Base-by-base conservation (phyloP, 306 rosid species). In the Casuarina glauca region DNA sequence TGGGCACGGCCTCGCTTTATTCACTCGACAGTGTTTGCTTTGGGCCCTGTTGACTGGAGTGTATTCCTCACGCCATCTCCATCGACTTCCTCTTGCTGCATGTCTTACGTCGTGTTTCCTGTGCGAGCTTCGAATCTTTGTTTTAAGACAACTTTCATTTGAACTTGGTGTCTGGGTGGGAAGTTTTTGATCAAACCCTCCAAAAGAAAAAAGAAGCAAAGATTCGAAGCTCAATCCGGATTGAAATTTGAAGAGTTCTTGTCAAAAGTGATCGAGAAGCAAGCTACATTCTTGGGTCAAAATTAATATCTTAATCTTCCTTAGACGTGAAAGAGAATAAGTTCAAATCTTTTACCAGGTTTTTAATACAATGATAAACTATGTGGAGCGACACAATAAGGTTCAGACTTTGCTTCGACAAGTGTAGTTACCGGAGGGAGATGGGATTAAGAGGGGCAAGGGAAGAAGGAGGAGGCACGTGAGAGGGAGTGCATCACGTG, bases 21-120 rank as follows among this genome's bases (percentile, higher is more conserved):
- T 89, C 89, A 80, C 80, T 79, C 80, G 86, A 76, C 80, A 79
- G 8, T 76, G 32, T 46, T 70, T 78, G 63, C 79, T 72, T 86
- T 48, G 74, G 83, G 55, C 79, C 73, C 82, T 73, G 43, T 76
- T 69, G 49, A 63, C 74, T 48, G 80, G 74, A 85, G 90, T 86
- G 91, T 91, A 83, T 82, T 82, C 51, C 11, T 87, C 88, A 87
- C 90, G 88, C 93, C 52, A 49, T 38, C 73, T 73, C 38, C 57
- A 2, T 19, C 43, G 35, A 15, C 61, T 77, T 45, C 80, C 72
- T 71, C 46, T 80, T 68, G 82, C 79, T 86, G 84, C 38, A 69
- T 83, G 82, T 75, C 70, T 76, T 84, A 82, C 81, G 38, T 67
- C 48, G 7, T 8, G 8, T 87, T 87, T 82, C 15, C 7, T 2